A percentile compares a stretch with the other conserved stretches of the same genome.
Evolutionary conservation across 1,284 basidiomycete genomes (phyloP).

Genomic region (Schizophyllum commune): DNA sequence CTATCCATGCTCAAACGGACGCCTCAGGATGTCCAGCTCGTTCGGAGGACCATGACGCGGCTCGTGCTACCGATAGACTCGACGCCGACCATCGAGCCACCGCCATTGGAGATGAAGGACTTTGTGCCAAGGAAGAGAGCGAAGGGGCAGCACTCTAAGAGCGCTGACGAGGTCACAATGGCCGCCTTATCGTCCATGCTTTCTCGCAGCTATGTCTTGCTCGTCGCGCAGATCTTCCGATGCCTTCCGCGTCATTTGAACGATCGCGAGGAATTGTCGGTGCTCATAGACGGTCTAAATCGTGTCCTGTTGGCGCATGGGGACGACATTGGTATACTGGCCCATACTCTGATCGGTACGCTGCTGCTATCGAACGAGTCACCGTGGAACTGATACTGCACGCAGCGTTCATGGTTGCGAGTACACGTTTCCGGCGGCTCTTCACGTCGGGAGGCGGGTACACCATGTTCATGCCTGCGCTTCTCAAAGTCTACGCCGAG

Average conservation of each 20-base stretch:
- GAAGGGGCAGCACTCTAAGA: conserved; percentile 7
- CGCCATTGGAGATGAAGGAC: conserved; percentile 34
- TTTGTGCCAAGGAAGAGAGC: conserved; percentile 20
- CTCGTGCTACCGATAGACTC: conserved; percentile 49
- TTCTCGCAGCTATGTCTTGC: conserved; percentile 61
- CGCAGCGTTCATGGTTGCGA: conserved; percentile 59
- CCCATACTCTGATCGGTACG: conserved; percentile 64
- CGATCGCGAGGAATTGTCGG: conserved; percentile 62
- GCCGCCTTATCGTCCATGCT: conserved; percentile 48
- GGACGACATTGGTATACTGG: conserved; percentile 63
- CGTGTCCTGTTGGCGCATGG: conserved; percentile 60
- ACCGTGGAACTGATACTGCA: conserved; percentile 9
- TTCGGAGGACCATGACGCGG: conserved; percentile 62
- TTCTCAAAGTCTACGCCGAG: conserved; percentile 63
- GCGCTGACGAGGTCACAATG: conserved; percentile 19
- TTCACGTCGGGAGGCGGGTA: conserved; percentile 70
- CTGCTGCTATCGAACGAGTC: conserved; percentile 1
- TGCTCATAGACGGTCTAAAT: conserved; percentile 65
- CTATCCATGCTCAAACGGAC: conserved; percentile 58
- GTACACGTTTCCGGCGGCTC: conserved; percentile 68
- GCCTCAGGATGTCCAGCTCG: conserved; percentile 61
- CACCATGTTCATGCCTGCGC: conserved; percentile 60
- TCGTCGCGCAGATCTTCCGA: conserved; percentile 66
- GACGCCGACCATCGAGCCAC: conserved; percentile 19
- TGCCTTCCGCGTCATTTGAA: conserved; percentile 72